Evolutionary conservation across 495 filamentous ascomycete species (phyloP).

Genomic region (Penicillium verhagenii): DNA sequence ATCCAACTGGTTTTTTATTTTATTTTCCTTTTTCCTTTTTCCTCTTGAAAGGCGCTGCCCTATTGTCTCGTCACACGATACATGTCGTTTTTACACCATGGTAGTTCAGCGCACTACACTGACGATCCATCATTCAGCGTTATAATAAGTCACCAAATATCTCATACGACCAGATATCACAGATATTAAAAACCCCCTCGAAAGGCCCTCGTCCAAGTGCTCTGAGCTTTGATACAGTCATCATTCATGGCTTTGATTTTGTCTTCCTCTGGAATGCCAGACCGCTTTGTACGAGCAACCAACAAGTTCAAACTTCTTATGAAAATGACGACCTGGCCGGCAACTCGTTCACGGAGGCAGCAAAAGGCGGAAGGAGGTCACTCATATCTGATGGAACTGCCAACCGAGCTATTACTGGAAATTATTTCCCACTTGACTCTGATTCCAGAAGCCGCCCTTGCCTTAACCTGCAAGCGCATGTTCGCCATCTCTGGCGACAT

Average conservation of each 20-base stretch:
- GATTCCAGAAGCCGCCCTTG: constrained; percentile 41
- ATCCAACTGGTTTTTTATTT: constrained; percentile 14
- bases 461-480: constrained; percentile 46
- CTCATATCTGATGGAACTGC: constrained; percentile 43
- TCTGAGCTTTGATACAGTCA: no score
- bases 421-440: constrained; percentile 41
- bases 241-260: constrained; percentile 21
- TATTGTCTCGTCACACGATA: constrained; percentile 21
- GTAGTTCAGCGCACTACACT: constrained; percentile 9
- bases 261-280: constrained; percentile 26
- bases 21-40: constrained; percentile 2
- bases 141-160: constrained; percentile 4
- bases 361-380: constrained; percentile 19
- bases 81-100: constrained; percentile 15
- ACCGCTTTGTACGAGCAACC: constrained; percentile 32
- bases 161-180: constrained; percentile 16
- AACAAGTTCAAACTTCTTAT: constrained; percentile 32
- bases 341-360: constrained; percentile 13
- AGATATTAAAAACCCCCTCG: constrained; percentile 4
- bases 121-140: constrained; percentile 1
- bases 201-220: constrained; percentile 10
- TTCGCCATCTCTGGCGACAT: constrained; percentile 38
- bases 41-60: constrained; percentile 12
- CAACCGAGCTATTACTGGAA: constrained; percentile 43
- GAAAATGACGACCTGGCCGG: constrained; percentile 36